phyloP scores from a whole-genome alignment of 2,329 filamentous ascomycete genomes.

The Xylaria sp. region DNA sequence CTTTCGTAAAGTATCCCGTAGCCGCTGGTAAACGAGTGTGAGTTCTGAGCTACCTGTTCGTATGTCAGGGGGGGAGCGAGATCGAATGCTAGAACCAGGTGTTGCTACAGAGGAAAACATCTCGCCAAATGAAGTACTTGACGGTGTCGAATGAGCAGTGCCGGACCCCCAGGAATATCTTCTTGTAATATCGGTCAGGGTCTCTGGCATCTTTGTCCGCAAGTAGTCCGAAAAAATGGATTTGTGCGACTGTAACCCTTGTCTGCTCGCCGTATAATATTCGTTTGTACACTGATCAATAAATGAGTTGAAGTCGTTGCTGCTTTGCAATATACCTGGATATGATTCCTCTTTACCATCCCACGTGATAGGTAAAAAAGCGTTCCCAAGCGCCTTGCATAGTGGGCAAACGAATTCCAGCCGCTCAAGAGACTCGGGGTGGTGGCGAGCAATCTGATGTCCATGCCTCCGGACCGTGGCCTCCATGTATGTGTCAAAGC shows the following conservation, averaged over 20 bases:
- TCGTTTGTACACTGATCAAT: conserved; percentile 62
- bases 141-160: conserved; percentile 40
- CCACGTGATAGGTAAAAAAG: conserved; percentile 95
- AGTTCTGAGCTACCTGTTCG: conserved; percentile 56
- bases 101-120: conserved; percentile 48
- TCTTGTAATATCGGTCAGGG: conserved; percentile 46
- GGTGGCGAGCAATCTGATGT: conserved; percentile 92
- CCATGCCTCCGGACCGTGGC: conserved; percentile 83
- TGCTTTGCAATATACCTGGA: conserved; percentile 70
- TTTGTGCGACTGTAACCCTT: conserved; percentile 40
- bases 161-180: conserved; percentile 51
- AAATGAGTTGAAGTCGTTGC: conserved; percentile 70
- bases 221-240: conserved; percentile 49
- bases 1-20: conserved; percentile 62
- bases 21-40: conserved; percentile 63
- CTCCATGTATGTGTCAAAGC: conserved; percentile 89
- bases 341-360: conserved; percentile 87
- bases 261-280: conserved; percentile 29
- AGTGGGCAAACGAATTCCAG: conserved; percentile 96
- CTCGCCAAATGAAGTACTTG: conserved; percentile 51
- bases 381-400: conserved; percentile 94
- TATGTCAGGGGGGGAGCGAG: conserved; percentile 42
- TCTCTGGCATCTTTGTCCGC: conserved; percentile 45
- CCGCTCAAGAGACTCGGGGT: conserved; percentile 78
- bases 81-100: conserved; percentile 44